A percentile compares a stretch with the other conserved stretches of the same genome.
These are phyloP conservation scores for Dactylis glomerata DNA, from an alignment of 176 grass and related monocot species.

Conservation along the genomic window DNA sequence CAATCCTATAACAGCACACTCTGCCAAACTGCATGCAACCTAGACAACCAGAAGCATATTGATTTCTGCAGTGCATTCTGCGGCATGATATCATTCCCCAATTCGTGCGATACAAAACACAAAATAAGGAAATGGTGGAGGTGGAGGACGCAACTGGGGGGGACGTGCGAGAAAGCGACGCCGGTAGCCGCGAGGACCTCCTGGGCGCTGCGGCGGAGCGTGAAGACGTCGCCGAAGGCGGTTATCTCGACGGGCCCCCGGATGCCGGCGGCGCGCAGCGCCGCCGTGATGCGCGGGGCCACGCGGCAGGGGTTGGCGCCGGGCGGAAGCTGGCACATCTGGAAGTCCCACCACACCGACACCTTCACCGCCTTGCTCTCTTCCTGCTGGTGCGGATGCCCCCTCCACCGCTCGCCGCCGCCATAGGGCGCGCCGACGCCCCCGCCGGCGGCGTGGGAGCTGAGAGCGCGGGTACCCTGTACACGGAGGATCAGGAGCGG, in stretches of 20 bases:
- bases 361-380: conserved; percentile 61
- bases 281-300: conserved; percentile 55
- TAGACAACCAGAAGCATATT: not conserved
- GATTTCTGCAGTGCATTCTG: not conserved
- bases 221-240: conserved; percentile 68
- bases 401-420: conserved; percentile 29
- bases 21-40: not conserved
- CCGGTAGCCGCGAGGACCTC: conserved; percentile 71
- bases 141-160: conserved; percentile 51
- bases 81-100: not conserved
- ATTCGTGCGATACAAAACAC: not conserved
- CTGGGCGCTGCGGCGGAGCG: conserved; percentile 49
- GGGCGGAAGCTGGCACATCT: conserved; percentile 64
- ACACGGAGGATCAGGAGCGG: not conserved
- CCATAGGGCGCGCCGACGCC: not conserved
- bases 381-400: conserved; percentile 16
- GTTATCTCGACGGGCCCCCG: conserved; percentile 73
- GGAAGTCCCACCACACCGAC: conserved; percentile 95
- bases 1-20: not conserved
- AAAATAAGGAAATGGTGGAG: not conserved
- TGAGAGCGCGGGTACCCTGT: not conserved
- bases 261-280: conserved; percentile 73
- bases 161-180: conserved; percentile 73
- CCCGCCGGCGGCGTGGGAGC: conserved; percentile 1
- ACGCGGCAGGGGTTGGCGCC: conserved; percentile 54